Conservation (phyloP, 2,329 filamentous ascomycete genomes). For the Gremmenia infestans region DNA sequence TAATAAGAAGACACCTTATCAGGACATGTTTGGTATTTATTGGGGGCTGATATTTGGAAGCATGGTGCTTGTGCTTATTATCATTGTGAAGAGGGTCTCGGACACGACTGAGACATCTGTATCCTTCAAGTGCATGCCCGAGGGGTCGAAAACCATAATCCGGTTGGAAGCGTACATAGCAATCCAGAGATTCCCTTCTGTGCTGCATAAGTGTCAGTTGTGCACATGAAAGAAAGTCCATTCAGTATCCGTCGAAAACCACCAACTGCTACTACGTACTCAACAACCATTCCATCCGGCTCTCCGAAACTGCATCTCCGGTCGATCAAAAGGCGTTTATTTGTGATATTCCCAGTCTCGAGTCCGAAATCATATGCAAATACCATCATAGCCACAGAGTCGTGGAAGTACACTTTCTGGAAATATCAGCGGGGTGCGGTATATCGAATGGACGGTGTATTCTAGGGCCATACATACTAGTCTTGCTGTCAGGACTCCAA, state of each 20-base stretch:
- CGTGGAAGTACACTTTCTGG: slow-evolving; percentile 33
- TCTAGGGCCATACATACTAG: slow-evolving; percentile 23
- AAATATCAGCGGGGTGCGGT: too few relatives aligned
- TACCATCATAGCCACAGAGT: slow-evolving; percentile 31
- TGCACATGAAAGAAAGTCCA: too few relatives aligned
- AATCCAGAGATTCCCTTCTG: slow-evolving; percentile 35
- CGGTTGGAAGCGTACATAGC: slow-evolving; percentile 32
- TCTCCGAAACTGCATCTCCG: slow-evolving; percentile 15
- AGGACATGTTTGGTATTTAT: too few relatives aligned
- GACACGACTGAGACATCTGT: neutral
- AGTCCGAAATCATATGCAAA: slow-evolving; percentile 33
- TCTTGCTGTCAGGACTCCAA: slow-evolving; percentile 36
- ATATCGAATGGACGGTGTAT: too few relatives aligned
- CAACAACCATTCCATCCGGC: slow-evolving; percentile 36
- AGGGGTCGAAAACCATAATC: slow-evolving; percentile 33
- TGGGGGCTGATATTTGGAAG: too few relatives aligned
- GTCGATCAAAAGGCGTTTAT: slow-evolving; percentile 26
- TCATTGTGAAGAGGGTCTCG: too few relatives aligned
- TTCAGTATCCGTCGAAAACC: too few relatives aligned
- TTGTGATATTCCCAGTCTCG: slow-evolving; percentile 30
- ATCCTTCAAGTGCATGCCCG: slow-evolving; percentile 32
- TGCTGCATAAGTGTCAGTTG: slow-evolving; percentile 15
- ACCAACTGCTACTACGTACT: slow-evolving; percentile 24
- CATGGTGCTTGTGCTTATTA: too few relatives aligned
- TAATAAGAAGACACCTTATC: too few relatives aligned